Evolutionary conservation across 805 yeast species (phyloP), one percentile per base, ranked within the genome.

Genomic region (Scheffersomyces coipomensis): DNA sequence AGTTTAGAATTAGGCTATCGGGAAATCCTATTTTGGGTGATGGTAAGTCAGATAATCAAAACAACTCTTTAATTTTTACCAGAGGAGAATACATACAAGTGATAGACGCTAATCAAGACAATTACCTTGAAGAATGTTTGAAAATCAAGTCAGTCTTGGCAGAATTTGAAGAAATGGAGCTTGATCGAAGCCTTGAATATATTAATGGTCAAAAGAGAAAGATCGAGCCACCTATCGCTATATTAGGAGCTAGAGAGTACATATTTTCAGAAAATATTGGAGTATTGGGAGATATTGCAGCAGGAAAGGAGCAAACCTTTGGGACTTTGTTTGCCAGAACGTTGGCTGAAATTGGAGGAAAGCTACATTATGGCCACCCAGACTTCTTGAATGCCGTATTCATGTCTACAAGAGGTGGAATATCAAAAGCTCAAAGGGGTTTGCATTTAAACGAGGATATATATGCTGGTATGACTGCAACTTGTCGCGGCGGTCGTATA

Each of bases 11-110:
- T n/a, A 79, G 75, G 51, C 71, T 91, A 11, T 85, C 96, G 2
- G 98, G 98, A 12, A 85, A 91, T 63, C 98, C 98, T 10, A 91
- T 91, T 37, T 68, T 90, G 33, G 98, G 98, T 19, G 98, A 91
- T 63, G 98, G 98, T 25, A 91, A 91, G 59, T 83, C 97, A 12
- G 98, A 91, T 59, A 91, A 91, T 59, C 98, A 91, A 64, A 91
- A 91, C 56, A 86, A 86, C 58, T 80, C 95, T 2, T 58, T 91
- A 29, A 81, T 90, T 11, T 91, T 86, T 63, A 83, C 85, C 59
- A 78, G 98, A 40, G 98, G 98, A 17, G 98, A 91, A 56, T 90
- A 89, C 57, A 83, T 91, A 47, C 97, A 91, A 66, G 89, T 90
- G 2, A 81, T 91, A 43, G 98, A 91, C 71, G 96, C 98, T 1